Percentiles rank a stretch among this genome's conserved stretches.
phyloP scores from a whole-genome alignment of 352 stramenopile species.

The Discostella stelligera region DNA sequence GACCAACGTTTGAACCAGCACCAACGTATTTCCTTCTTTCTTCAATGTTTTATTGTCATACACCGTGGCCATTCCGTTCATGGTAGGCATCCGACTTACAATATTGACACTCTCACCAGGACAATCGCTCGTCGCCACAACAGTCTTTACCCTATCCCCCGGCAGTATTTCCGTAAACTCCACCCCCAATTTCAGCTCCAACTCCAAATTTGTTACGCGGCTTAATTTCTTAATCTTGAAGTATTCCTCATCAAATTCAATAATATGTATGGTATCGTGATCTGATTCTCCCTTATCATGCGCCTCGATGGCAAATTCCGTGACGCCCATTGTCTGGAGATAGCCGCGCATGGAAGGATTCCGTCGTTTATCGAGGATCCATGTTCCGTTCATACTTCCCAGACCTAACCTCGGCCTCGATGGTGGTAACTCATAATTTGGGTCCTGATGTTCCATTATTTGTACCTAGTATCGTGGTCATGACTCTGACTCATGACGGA shows the following conservation, averaged over 20 bases:
- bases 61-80: slow-evolving; percentile 76
- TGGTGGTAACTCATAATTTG: not conserved
- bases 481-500: no score
- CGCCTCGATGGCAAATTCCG: slow-evolving; percentile 73
- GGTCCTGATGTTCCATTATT: not conserved
- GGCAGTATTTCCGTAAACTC: slow-evolving; percentile 56
- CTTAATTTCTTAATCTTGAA: slow-evolving; percentile 74
- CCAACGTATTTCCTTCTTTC: slow-evolving; percentile 46
- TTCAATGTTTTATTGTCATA: slow-evolving; percentile 62
- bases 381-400: slow-evolving; percentile 61
- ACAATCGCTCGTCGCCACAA: slow-evolving; percentile 65
- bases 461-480: not conserved
- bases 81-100: slow-evolving; percentile 65
- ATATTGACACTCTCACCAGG: slow-evolving; percentile 58
- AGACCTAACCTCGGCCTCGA: slow-evolving; percentile 2
- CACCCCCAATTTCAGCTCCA: slow-evolving; percentile 64
- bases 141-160: slow-evolving; percentile 66
- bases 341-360: slow-evolving; percentile 71
- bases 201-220: slow-evolving; percentile 72
- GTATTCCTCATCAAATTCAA: slow-evolving; percentile 48
- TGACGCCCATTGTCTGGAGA: slow-evolving; percentile 73
- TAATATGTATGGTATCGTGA: slow-evolving; percentile 70
- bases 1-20: slow-evolving; percentile 71
- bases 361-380: slow-evolving; percentile 75
- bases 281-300: slow-evolving; percentile 79